These are phyloP conservation scores for Diaporthe humulicola DNA, from an alignment of 2,329 filamentous ascomycete genomes.

Conservation along the genomic window DNA sequence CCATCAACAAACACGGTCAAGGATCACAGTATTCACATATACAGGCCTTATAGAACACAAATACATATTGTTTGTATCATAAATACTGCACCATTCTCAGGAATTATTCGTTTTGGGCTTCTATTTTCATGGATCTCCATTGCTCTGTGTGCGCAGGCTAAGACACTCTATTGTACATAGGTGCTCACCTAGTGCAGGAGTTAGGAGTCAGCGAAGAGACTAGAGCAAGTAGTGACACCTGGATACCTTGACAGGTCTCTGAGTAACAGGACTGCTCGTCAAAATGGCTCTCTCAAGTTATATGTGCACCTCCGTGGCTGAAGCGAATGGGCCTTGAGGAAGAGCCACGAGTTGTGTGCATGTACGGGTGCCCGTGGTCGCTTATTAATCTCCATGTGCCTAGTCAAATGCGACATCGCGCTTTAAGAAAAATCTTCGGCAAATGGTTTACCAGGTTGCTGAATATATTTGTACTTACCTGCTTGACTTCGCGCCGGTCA, in stretches of 20 bases:
- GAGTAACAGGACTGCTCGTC: background rate
- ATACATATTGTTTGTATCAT: background rate
- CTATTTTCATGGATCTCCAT: background rate
- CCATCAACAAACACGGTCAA: no score
- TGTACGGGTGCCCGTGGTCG: no score
- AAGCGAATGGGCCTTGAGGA: no score
- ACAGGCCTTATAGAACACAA: background rate
- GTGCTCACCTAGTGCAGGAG: background rate
- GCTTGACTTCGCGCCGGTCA: background rate
- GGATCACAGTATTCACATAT: no score
- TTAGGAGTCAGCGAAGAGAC: background rate
- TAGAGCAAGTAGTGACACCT: background rate
- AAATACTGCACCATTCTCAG: no score
- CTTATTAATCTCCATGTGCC: background rate
- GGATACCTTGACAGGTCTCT: background rate
- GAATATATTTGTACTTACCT: background rate
- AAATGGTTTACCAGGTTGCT: background rate
- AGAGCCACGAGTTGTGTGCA: background rate
- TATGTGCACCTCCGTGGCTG: background rate
- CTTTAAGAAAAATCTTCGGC: background rate
- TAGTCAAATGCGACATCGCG: background rate
- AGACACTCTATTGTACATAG: background rate
- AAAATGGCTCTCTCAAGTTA: no score
- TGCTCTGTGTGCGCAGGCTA: background rate
- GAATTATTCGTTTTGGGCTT: background rate